Percentiles rank a stretch among this genome's conserved stretches.
These are phyloP conservation scores for Magnusiomyces ingens DNA, from an alignment of 1,139 yeast species.

Conservation along the genomic window DNA sequence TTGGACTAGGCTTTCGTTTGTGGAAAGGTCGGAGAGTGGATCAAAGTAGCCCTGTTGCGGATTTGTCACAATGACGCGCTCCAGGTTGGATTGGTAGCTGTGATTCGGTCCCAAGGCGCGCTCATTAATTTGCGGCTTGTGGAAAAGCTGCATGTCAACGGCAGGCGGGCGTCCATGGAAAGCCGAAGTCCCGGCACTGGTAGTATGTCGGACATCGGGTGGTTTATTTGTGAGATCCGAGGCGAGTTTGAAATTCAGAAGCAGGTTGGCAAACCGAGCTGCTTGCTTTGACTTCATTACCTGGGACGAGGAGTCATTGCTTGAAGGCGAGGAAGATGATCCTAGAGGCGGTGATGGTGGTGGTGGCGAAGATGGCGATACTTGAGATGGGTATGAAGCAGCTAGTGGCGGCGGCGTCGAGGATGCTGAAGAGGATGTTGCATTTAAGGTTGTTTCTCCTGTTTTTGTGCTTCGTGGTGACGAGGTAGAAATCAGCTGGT, in stretches of 20 bases:
- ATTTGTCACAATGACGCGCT: too few species aligned
- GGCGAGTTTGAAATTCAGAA: conserved; percentile 3
- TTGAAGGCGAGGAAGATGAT: too few species aligned
- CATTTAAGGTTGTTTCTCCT: background rate
- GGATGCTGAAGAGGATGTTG: background rate
- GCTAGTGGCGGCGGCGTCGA: too few species aligned
- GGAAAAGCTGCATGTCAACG: too few species aligned
- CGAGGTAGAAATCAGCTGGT: background rate
- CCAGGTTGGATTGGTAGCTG: too few species aligned
- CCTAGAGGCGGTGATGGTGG: background rate
- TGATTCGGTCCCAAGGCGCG: too few species aligned
- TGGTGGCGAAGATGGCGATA: background rate
- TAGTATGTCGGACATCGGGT: conserved; percentile 2
- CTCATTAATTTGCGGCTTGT: too few species aligned
- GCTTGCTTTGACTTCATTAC: conserved; percentile 3
- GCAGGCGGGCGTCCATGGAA: background rate
- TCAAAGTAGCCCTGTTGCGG: too few species aligned
- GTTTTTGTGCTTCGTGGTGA: background rate
- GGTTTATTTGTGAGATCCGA: background rate
- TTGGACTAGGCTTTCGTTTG: too few species aligned
- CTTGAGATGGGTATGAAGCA: too few species aligned
- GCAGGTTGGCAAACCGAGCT: conserved; percentile 3
- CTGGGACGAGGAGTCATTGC: background rate
- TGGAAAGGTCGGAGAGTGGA: too few species aligned
- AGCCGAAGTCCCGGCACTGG: conserved; percentile 4